These are phyloP conservation scores for Huntiella bhutanensis DNA, from an alignment of 2,329 filamentous ascomycete genomes.

Conservation along the genomic window DNA sequence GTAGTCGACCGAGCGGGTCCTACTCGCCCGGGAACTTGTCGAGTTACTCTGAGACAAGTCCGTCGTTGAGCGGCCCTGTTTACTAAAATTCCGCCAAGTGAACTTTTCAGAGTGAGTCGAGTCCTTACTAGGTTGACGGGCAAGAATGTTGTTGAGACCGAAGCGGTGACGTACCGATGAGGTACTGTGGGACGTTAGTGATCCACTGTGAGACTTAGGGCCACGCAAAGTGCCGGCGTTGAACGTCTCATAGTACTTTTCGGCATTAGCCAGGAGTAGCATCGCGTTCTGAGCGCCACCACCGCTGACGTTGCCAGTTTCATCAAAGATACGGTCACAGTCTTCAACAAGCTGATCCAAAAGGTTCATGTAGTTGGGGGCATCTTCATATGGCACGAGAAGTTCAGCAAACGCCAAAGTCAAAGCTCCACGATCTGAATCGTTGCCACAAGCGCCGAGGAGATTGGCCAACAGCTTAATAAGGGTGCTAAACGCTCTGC, in stretches of 20 bases:
- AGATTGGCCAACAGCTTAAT: slow-evolving; percentile 76
- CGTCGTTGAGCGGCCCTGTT: slow-evolving; percentile 21
- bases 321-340: slow-evolving; percentile 72
- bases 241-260: slow-evolving; percentile 35
- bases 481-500: slow-evolving; percentile 62
- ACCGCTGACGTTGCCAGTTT: slow-evolving; percentile 17
- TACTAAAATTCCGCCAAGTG: slow-evolving; percentile 77
- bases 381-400: slow-evolving; percentile 40
- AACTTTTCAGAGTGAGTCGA: slow-evolving; percentile 23
- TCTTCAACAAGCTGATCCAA: slow-evolving; percentile 80
- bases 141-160: slow-evolving; percentile 53
- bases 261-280: slow-evolving; percentile 17
- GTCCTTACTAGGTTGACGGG: slow-evolving; percentile 54
- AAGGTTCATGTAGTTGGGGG: slow-evolving; percentile 71
- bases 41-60: slow-evolving; percentile 11
- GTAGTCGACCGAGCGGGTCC: slow-evolving; percentile 63
- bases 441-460: slow-evolving; percentile 75
- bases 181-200: slow-evolving; percentile 56
- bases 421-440: slow-evolving; percentile 72
- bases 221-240: slow-evolving; percentile 29
- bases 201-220: slow-evolving; percentile 48
- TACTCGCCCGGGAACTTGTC: slow-evolving; percentile 19
- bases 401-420: slow-evolving; percentile 81
- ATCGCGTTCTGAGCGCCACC: slow-evolving; percentile 11
- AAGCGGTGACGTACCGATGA: slow-evolving; percentile 75